phyloP scores from a whole-genome alignment of 2,329 filamentous ascomycete species.

The Rutstroemia sp. region DNA sequence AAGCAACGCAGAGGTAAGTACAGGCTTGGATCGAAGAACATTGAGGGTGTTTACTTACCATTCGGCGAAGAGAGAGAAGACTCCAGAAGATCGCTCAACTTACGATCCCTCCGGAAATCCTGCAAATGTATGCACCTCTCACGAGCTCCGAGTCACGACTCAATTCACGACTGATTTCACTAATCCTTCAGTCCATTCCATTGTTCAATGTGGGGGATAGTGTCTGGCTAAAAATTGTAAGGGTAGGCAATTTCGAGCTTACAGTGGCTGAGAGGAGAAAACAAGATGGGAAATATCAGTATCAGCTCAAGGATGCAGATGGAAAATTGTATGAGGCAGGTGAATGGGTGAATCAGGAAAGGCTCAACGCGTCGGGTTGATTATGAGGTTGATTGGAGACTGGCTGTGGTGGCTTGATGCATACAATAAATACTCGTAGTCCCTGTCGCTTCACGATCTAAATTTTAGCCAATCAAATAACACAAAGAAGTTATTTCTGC shows the following conservation, averaged over 20 bases:
- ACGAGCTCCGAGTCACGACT: too few species aligned
- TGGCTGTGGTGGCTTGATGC: too few species aligned
- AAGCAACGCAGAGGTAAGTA: neutral
- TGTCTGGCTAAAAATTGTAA: neutral
- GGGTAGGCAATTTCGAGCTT: constrained; percentile 1
- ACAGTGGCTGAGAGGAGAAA: neutral
- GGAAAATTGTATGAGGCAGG: constrained; percentile 8
- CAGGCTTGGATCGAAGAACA: neutral
- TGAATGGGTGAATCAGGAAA: constrained; percentile 9
- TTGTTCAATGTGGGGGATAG: neutral
- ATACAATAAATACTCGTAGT: too few species aligned
- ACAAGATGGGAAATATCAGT: constrained; percentile 1
- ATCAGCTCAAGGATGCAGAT: constrained; percentile 8
- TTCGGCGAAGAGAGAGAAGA: neutral
- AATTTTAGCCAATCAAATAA: too few species aligned
- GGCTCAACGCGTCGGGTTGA: neutral
- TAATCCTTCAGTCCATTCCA: neutral
- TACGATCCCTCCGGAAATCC: constrained; percentile 2
- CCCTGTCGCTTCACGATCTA: too few species aligned
- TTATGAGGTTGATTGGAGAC: too few species aligned
- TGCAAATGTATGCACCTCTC: neutral
- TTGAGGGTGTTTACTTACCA: neutral
- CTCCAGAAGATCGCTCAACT: constrained; percentile 1
- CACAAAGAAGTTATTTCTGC: too few species aligned
- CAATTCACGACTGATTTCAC: neutral